These are phyloP conservation scores for Saccharomyces paradoxus DNA, from an alignment of 805 yeast genomes.

Conservation along the genomic window DNA sequence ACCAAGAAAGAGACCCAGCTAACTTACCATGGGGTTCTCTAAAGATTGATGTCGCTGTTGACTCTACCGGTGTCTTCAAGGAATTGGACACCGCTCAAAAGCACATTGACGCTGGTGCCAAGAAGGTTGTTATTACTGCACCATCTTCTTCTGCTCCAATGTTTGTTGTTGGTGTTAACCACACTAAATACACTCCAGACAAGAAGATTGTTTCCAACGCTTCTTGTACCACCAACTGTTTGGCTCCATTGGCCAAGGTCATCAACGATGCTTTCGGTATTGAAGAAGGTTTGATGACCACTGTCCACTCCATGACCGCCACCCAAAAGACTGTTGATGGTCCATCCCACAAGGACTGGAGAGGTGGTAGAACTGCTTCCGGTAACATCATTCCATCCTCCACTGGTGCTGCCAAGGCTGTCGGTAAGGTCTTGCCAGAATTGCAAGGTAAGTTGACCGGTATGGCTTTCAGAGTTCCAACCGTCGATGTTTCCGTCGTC, in stretches of 20 bases:
- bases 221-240: slow-evolving; percentile 92
- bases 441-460: slow-evolving; percentile 91
- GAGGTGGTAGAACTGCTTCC: slow-evolving; percentile 96
- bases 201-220: slow-evolving; percentile 80
- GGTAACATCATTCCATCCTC: slow-evolving; percentile 93
- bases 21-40: slow-evolving; percentile 79
- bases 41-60: slow-evolving; percentile 81
- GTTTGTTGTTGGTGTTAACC: slow-evolving; percentile 91
- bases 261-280: slow-evolving; percentile 79
- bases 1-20: slow-evolving; percentile 66
- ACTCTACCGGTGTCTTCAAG: slow-evolving; percentile 94
- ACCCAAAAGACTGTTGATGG: slow-evolving; percentile 96
- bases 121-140: slow-evolving; percentile 90
- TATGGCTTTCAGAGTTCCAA: slow-evolving; percentile 89
- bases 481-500: slow-evolving; percentile 87
- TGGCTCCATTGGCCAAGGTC: slow-evolving; percentile 90
- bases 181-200: slow-evolving; percentile 67
- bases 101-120: slow-evolving; percentile 63
- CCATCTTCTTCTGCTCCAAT: slow-evolving; percentile 92
- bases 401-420: slow-evolving; percentile 97
- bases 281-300: slow-evolving; percentile 91
- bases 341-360: slow-evolving; percentile 90
- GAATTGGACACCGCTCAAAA: slow-evolving; percentile 68
- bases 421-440: slow-evolving; percentile 88
- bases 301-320: slow-evolving; percentile 93